phyloP scores from a whole-genome alignment of 306 rosid species.

The Sesbania bispinosa region DNA sequence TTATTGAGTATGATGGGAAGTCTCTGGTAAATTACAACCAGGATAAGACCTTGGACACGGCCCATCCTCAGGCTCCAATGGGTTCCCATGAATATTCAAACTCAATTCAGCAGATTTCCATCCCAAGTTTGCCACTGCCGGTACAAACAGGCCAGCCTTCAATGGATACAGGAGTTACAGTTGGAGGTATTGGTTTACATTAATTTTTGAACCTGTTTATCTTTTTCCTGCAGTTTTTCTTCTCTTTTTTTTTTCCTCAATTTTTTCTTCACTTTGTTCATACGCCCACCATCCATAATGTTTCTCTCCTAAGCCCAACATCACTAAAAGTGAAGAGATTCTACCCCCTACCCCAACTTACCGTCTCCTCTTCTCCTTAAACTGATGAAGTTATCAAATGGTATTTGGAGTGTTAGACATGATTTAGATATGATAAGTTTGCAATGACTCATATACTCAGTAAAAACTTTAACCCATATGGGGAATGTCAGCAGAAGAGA shows the following conservation, averaged over 20 bases:
- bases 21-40: constrained; percentile 52
- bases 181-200: constrained; percentile 49
- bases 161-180: constrained; percentile 46
- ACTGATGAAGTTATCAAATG: background rate
- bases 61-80: constrained; percentile 43
- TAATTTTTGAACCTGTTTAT: background rate
- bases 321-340: background rate
- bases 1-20: constrained; percentile 71
- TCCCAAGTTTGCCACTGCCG: constrained; percentile 55
- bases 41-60: constrained; percentile 34
- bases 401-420: background rate
- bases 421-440: background rate
- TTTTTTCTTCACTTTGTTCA: background rate
- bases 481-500: background rate
- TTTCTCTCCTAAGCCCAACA: background rate
- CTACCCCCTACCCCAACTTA: background rate
- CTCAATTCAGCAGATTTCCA: constrained; percentile 51
- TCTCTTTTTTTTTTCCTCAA: background rate
- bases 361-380: background rate
- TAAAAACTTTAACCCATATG: background rate
- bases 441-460: background rate
- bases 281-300: background rate
- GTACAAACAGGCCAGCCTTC: constrained; percentile 47
- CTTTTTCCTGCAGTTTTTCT: background rate
- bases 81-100: constrained; percentile 50